Evolutionary conservation across 805 yeast genomes (phyloP).

Genomic region (Sugiyamaella mastotermitis): DNA sequence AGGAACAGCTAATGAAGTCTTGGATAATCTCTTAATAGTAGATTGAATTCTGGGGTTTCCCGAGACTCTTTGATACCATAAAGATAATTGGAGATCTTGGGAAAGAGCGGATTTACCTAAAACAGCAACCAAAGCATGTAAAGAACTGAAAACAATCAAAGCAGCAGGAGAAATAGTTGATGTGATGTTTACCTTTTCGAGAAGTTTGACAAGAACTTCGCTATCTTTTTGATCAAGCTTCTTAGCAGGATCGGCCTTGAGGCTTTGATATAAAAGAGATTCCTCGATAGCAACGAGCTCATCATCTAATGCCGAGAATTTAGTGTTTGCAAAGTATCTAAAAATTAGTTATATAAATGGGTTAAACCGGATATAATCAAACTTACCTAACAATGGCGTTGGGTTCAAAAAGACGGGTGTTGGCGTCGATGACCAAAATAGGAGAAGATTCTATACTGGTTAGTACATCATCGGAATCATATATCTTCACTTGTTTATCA

Average conservation of each 20-base stretch:
- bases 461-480: background rate
- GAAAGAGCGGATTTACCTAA: constrained; percentile 29
- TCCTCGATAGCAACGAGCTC: constrained; percentile 36
- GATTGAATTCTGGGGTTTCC: constrained; percentile 24
- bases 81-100: constrained; percentile 23
- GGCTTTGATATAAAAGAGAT: constrained; percentile 28
- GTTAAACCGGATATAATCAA: constrained; percentile 25
- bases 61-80: constrained; percentile 31
- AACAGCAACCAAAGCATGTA: constrained; percentile 34
- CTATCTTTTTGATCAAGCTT: constrained; percentile 21
- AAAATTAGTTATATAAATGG: no score
- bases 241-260: constrained; percentile 26
- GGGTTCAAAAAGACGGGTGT: constrained; percentile 37
- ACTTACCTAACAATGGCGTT: constrained; percentile 48
- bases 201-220: constrained; percentile 18
- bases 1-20: constrained; percentile 3
- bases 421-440: constrained; percentile 14
- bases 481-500: background rate
- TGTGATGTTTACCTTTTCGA: constrained; percentile 20
- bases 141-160: constrained; percentile 40
- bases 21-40: constrained; percentile 14
- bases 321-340: constrained; percentile 17
- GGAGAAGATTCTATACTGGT: constrained; percentile 11
- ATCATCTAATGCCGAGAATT: constrained; percentile 18
- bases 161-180: constrained; percentile 32